phyloP scores from a whole-genome alignment of 2,329 filamentous ascomycete species.

The Verticillium zaregamsianum region DNA sequence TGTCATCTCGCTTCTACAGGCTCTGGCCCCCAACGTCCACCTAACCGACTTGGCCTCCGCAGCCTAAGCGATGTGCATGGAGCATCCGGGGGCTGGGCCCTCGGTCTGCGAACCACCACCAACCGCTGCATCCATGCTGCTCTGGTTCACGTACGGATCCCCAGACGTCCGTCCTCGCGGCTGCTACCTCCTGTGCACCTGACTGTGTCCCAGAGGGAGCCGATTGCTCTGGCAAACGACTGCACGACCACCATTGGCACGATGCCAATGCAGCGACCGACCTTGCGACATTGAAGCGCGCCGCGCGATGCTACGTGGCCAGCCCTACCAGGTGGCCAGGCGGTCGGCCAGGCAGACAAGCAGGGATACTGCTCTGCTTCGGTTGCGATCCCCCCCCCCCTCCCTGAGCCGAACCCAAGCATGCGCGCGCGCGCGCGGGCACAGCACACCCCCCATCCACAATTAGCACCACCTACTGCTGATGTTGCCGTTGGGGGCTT shows the following conservation, averaged over 20 bases:
- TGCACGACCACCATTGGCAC: too few species aligned
- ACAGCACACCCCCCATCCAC: neutral
- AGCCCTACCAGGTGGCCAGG: neutral
- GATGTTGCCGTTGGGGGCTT: neutral
- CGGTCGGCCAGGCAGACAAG: neutral
- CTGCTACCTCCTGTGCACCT: neutral
- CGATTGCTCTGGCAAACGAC: too few species aligned
- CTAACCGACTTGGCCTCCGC: neutral
- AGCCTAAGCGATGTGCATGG: neutral
- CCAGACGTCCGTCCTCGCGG: neutral
- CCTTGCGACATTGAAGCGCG: neutral
- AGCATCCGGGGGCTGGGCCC: neutral
- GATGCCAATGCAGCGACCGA: too few species aligned
- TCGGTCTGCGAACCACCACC: neutral
- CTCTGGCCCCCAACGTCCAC: neutral
- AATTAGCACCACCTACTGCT: neutral
- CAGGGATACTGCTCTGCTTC: neutral
- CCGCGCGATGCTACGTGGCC: neutral
- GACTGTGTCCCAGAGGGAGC: too few species aligned
- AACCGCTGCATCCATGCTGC: neutral
- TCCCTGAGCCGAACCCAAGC: neutral
- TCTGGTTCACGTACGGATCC: neutral
- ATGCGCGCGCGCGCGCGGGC: neutral
- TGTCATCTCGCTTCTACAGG: neutral
- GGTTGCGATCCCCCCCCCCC: neutral